phyloP scores from a whole-genome alignment of 2,329 filamentous ascomycete genomes.

The Cladosporium sp. region DNA sequence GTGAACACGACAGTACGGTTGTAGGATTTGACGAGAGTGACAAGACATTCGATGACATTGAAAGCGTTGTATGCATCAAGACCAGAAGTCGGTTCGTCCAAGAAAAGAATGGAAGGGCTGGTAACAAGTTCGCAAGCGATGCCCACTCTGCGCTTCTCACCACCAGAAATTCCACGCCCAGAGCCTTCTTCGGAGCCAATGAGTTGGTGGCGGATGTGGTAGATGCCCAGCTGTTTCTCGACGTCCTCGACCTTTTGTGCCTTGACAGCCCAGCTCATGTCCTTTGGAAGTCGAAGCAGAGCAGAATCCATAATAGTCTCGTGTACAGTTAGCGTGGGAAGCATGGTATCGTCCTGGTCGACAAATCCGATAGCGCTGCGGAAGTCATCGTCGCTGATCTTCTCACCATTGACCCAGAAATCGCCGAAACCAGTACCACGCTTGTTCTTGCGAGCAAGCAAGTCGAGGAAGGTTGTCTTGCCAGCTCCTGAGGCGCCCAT shows the following conservation, averaged over 20 bases:
- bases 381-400: slow-evolving; percentile 80
- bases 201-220: slow-evolving; percentile 88
- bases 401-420: slow-evolving; percentile 93
- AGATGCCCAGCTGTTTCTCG: slow-evolving; percentile 92
- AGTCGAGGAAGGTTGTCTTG: slow-evolving; percentile 96
- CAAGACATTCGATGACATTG: slow-evolving; percentile 95
- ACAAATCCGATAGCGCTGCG: slow-evolving; percentile 94
- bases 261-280: slow-evolving; percentile 87
- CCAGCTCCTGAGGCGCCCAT: slow-evolving; percentile 98
- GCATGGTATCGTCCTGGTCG: slow-evolving; percentile 96
- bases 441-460: slow-evolving; percentile 96
- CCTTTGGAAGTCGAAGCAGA: slow-evolving; percentile 82
- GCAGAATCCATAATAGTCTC: slow-evolving; percentile 97
- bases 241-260: slow-evolving; percentile 90
- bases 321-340: slow-evolving; percentile 93
- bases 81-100: slow-evolving; percentile 96
- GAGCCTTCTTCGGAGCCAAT: slow-evolving; percentile 96
- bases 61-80: slow-evolving; percentile 97
- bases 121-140: slow-evolving; percentile 98
- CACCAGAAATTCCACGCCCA: slow-evolving; percentile 92
- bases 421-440: slow-evolving; percentile 75
- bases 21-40: slow-evolving; percentile 92
- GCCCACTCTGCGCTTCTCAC: slow-evolving; percentile 92
- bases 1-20: slow-evolving; percentile 97
- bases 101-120: slow-evolving; percentile 92